Conservation (phyloP, 805 yeast genomes). For the Wickerhamomyces bovis region DNA sequence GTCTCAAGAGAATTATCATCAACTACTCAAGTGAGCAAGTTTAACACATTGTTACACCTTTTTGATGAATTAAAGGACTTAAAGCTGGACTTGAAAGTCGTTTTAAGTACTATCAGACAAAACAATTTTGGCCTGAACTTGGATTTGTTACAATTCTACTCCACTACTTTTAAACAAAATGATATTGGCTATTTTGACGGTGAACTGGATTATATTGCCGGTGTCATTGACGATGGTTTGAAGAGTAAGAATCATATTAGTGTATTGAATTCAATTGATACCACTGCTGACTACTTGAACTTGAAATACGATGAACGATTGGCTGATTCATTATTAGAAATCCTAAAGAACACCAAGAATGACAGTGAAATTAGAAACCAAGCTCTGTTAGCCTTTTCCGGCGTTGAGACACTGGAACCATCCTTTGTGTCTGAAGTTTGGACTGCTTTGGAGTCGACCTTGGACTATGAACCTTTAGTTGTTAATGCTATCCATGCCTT, state of each 20-base stretch:
- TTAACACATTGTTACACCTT: slow-evolving; percentile 19
- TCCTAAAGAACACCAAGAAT: slow-evolving; percentile 28
- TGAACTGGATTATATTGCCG: slow-evolving; percentile 23
- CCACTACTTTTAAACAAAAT: slow-evolving; percentile 28
- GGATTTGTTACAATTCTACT: slow-evolving; percentile 32
- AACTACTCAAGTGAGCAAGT: slow-evolving; percentile 20
- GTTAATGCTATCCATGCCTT: slow-evolving; percentile 26
- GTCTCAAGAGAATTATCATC: slow-evolving; percentile 23
- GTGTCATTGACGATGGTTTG: slow-evolving; percentile 26
- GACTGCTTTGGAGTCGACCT: slow-evolving; percentile 25
- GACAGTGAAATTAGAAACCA: slow-evolving; percentile 32
- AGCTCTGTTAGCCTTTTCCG: slow-evolving; percentile 29
- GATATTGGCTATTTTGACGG: slow-evolving; percentile 27
- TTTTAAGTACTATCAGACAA: slow-evolving; percentile 19
- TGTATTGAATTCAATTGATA: slow-evolving; percentile 27
- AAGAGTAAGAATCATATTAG: slow-evolving; percentile 31
- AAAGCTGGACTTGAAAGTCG: slow-evolving; percentile 18
- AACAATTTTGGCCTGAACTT: slow-evolving; percentile 24
- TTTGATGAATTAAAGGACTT: slow-evolving; percentile 20
- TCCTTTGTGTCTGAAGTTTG: slow-evolving; percentile 25
- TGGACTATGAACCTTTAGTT: slow-evolving; percentile 31
- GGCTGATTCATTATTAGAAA: slow-evolving; percentile 26
- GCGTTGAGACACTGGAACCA: slow-evolving; percentile 21
- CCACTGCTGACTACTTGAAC: slow-evolving; percentile 24
- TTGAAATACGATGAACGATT: slow-evolving; percentile 18